Base-by-base conservation (phyloP, 1,284 basidiomycete species). In the Peniophora sp. region DNA sequence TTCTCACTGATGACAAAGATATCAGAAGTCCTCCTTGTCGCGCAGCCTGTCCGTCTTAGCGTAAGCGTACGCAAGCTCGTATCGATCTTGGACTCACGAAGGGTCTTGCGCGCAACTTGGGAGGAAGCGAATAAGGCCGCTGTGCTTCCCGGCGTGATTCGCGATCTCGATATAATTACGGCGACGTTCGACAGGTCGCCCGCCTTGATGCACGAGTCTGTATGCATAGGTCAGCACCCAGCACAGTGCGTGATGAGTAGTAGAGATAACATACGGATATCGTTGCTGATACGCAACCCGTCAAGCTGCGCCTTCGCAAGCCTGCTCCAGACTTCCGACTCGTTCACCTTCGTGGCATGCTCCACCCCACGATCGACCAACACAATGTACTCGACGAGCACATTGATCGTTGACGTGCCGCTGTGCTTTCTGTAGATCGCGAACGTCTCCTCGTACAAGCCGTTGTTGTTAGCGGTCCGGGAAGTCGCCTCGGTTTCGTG, bases 1-100 rank as follows among this genome's bases (percentile, higher is more conserved):
- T 99, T 98, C 73, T 99, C 97, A 67, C 97, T 97, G 50, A 97
- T 94, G 60, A 89, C 88, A 23, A 98, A 75, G 51, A 97, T 78
- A 61, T 99, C 97, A 73, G 82, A 99, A 99, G 73, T 99, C 97
- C 65, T 99, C 97, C 97, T 99, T 99, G 63, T 98, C 97, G 65
- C 97, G 94, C 20, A 97, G 72, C 53, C 94, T 85, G 66, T 97
- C 95, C 1, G 95, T 97, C 77, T 96, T 96, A 41, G 95, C 95
- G 66, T 97, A 97, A 1, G 94, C 91, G 63, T 97, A 95, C 8
- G 94, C 94, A 35, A 98, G 75, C 71, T 97, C 14, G 97, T 99
- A 67, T 99, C 97, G 62, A 99, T 96, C 74, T 86, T 94, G 48
- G 97, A 97, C 70, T 99, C 97, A 49, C 97, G 86, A 20, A 97